Evolutionary conservation across 768 basidiomycete species (phyloP).

Genomic region (Rhizopogon vulgaris): DNA sequence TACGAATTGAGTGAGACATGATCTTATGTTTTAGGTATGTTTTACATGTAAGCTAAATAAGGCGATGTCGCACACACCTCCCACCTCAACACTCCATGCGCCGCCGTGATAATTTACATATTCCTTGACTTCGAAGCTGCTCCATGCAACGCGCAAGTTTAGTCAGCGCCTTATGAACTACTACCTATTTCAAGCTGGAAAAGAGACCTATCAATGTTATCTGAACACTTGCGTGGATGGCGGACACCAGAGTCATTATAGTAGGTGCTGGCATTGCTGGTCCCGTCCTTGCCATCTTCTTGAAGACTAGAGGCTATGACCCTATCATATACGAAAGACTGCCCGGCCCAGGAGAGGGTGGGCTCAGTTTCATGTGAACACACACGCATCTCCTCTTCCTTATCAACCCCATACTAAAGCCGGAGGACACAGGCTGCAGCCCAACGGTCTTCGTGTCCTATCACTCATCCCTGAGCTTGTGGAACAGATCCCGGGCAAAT

Average conservation of each 20-base stretch:
- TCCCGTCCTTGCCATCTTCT: constrained; percentile 31
- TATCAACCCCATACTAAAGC: neutral
- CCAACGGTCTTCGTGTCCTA: constrained; percentile 23
- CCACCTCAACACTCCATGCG: too few species aligned
- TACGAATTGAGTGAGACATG: too few species aligned
- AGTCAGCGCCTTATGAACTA: too few species aligned
- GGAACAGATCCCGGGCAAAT: constrained; percentile 17
- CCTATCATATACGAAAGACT: constrained; percentile 31
- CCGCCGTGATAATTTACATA: too few species aligned
- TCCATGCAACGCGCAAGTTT: too few species aligned
- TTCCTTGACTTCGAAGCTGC: too few species aligned
- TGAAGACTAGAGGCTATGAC: constrained; percentile 32
- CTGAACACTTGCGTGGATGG: neutral
- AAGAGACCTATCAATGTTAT: too few species aligned
- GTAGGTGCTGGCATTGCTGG: constrained; percentile 35
- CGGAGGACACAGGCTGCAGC: constrained; percentile 16
- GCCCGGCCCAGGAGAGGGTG: constrained; percentile 13
- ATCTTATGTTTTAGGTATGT: too few species aligned
- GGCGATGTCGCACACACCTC: too few species aligned
- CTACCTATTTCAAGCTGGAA: too few species aligned
- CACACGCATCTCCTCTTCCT: neutral
- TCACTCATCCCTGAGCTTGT: constrained; percentile 21
- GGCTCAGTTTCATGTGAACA: constrained; percentile 29
- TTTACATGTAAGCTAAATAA: too few species aligned
- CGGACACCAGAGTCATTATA: constrained; percentile 28